These are phyloP conservation scores for Trypanosomatidae sp. DNA, from an alignment of 208 protist species.

Conservation along the genomic window DNA sequence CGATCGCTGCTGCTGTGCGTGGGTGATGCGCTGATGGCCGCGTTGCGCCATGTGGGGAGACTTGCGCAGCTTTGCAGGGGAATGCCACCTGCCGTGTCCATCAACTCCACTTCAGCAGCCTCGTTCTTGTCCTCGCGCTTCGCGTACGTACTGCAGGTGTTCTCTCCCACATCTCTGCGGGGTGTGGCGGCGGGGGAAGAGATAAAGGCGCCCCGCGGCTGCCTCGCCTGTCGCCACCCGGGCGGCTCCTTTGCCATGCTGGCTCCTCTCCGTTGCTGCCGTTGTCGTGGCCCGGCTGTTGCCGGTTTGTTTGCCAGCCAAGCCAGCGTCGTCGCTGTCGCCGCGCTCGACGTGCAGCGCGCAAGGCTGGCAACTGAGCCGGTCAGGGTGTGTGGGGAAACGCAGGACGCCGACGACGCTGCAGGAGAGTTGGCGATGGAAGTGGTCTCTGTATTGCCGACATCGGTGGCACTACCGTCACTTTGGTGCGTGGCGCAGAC, in stretches of 20 bases:
- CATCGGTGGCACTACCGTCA: background rate
- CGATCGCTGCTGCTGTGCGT: conserved; percentile 1
- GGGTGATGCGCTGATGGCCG: background rate
- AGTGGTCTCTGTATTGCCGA: background rate
- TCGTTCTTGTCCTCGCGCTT: background rate
- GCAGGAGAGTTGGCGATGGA: background rate
- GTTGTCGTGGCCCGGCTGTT: background rate
- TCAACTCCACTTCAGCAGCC: background rate
- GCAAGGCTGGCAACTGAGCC: background rate
- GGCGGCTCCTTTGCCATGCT: background rate
- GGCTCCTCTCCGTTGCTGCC: background rate
- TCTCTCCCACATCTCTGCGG: background rate
- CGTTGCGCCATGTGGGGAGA: background rate
- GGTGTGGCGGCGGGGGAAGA: background rate
- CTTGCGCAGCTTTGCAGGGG: background rate
- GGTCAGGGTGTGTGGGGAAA: background rate
- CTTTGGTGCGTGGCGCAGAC: background rate
- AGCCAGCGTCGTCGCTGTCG: background rate
- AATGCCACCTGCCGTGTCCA: background rate
- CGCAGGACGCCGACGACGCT: background rate
- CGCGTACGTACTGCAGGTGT: background rate
- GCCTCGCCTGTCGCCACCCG: background rate
- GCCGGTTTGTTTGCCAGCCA: background rate
- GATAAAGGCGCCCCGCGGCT: background rate
- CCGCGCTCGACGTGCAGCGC: background rate